Evolutionary conservation across 306 rosid species (phyloP).

Genomic region (Cicer arietinum): DNA sequence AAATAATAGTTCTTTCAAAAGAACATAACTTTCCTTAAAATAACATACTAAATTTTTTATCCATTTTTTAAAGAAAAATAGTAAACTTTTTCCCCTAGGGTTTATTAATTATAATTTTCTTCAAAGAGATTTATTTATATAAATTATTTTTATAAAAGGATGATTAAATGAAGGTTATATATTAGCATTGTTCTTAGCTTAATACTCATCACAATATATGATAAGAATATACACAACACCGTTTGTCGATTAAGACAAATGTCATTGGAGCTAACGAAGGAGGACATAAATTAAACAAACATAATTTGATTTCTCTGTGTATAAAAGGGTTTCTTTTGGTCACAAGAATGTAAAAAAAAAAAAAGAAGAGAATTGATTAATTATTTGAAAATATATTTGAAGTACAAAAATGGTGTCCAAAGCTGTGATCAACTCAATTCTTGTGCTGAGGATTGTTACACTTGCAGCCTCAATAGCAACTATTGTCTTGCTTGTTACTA

Average conservation of each 20-base stretch:
- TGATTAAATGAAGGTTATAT: constrained; percentile 4
- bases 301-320: background rate
- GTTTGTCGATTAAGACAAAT: constrained; percentile 38
- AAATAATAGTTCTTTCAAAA: background rate
- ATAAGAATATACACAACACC: background rate
- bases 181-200: background rate
- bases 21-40: background rate
- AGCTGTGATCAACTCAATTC: constrained; percentile 45
- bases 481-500: constrained; percentile 36
- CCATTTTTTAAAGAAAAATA: too few species aligned
- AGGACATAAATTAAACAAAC: constrained; percentile 13
- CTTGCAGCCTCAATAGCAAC: constrained; percentile 50
- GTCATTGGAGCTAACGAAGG: constrained; percentile 47
- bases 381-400: background rate
- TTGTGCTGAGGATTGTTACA: constrained; percentile 56
- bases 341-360: background rate
- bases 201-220: background rate
- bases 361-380: background rate
- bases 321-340: constrained; percentile 30
- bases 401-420: constrained; percentile 44
- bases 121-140: background rate
- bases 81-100: background rate
- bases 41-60: too few species aligned
- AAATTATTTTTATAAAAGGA: background rate
- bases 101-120: background rate